Base-by-base conservation (phyloP, 768 basidiomycete genomes). In the Serendipita sp. region DNA sequence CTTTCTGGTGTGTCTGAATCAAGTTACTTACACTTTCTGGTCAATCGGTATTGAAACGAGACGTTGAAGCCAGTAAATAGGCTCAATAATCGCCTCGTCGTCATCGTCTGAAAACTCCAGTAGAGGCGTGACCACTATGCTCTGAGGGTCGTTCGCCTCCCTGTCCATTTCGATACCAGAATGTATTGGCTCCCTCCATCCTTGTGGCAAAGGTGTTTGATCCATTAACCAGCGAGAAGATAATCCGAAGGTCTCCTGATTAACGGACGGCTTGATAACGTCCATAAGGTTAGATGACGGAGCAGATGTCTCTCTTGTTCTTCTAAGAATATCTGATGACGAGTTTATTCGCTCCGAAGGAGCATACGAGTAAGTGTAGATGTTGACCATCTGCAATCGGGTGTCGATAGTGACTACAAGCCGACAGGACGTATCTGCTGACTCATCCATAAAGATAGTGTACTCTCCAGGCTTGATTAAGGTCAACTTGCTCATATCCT, bases 21-120 rank as follows among this genome's bases (percentile, higher is more conserved):
- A 50, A 7, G 26, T 30, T 48, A 60, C 71, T 74, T 69, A 89
- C 88, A 81, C 79, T 45, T 68, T 68, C 66, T 17, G 82, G 74
- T n/a, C 78, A 74, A 61, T 79, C 76, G 14, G 62, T 28, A 56
- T 60, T 16, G 78, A 75, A 61, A 76, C 71, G 16, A 90, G 65
- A 60, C 73, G 77, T 66, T 89, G 82, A 72, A 85, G 80, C 88
- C 88, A 90, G 68, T 82, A 86, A 0, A 82, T 76, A 1, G 85
- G 79, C 61, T 81, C 82, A 82, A 88, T 84, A 64, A 82, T 77
- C 9, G 17, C 53, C 33, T 58, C 53, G 20, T 58, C 53, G 3
- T 28, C 53, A n/a, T 58, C 53, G 24, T 24, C 20, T 11, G 24
- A 26, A 26, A 26, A 31, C 31, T 58, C 53, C 9, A 26, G 24